Base-by-base conservation (phyloP, 768 basidiomycete species). In the Podaxis sp. region DNA sequence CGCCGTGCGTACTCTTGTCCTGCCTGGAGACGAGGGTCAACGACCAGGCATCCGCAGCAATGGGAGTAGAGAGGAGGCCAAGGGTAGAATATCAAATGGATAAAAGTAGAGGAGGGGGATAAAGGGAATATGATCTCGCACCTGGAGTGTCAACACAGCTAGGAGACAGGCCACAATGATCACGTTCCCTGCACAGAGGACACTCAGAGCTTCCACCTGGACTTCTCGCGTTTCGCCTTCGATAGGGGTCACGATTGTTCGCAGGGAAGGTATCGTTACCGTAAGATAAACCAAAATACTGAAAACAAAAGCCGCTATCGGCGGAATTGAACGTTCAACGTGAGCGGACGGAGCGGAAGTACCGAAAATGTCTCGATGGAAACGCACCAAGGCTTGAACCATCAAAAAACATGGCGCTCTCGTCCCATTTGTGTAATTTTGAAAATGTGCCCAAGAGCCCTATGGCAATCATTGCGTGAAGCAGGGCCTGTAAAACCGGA, bases 361-460 rank as follows among this genome's bases (percentile, higher is more conserved):
- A 33, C 60, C 58, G 53, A 36, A 58, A 28, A 30, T 28, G 58
- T 48, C 7, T 6, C 17, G 20, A 64, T 44, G 48, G 46, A 49
- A 40, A 79, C 86, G 68, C 67, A 95, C 95, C 93, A 63, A 96
- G 75, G 67, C 87, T 88, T 24, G 89, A 88, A 22, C 96, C 96
- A 74, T 98, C 96, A 73, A 98, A 98, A 79, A 93, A 95, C 77
- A 96, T 83, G 7, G 96, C 96, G 67, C 91, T 93, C 70, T 97
- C 95, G 70, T 89, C 87, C 93, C 95, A 97, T 65, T 80, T 84
- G 74, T 91, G 82, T 62, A 97, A 79, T 74, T 97, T 98, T 52
- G 84, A 82, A 10, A 95, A 67, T 56, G 95, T 80, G 10, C 89
- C 90, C 26, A 89, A 67, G 38, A 97, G 72, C 11, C 93, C 92